These are phyloP conservation scores for Laguncularia racemosa DNA, from an alignment of 345 rosid species.

Conservation along the genomic window DNA sequence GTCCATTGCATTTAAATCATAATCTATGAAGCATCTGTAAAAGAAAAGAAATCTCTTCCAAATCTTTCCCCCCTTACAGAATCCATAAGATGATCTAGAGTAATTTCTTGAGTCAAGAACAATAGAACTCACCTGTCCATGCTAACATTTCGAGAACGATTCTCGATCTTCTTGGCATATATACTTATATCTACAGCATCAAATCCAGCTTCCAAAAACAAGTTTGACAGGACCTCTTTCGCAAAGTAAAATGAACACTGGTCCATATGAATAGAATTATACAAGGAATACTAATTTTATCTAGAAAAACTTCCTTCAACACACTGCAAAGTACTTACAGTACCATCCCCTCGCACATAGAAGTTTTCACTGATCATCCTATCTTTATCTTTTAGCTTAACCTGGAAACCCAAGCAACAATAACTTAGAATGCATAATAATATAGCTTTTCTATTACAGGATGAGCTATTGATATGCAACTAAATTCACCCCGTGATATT, in stretches of 20 bases:
- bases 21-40: too few relatives aligned
- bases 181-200: constrained; percentile 14
- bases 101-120: neutral
- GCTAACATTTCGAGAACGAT: constrained; percentile 12
- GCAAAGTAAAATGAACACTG: constrained; percentile 31
- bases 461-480: too few relatives aligned
- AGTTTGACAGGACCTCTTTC: constrained; percentile 24
- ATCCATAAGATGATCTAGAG: too few relatives aligned
- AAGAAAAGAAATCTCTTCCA: too few relatives aligned
- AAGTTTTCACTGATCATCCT: constrained; percentile 41
- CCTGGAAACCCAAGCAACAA: constrained; percentile 12
- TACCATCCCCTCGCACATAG: constrained; percentile 54
- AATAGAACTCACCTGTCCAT: constrained; percentile 24
- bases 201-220: constrained; percentile 29
- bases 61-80: too few relatives aligned
- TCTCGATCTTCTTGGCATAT: constrained; percentile 22
- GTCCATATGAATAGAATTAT: neutral
- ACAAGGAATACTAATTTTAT: too few relatives aligned
- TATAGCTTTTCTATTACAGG: neutral
- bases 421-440: neutral
- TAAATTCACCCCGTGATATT: too few relatives aligned
- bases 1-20: too few relatives aligned
- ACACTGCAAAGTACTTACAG: constrained; percentile 27
- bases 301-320: too few relatives aligned
- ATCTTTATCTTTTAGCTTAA: constrained; percentile 31